Evolutionary conservation across 2,329 filamentous ascomycete genomes (phyloP).

Genomic region (Neurospora sp.): DNA sequence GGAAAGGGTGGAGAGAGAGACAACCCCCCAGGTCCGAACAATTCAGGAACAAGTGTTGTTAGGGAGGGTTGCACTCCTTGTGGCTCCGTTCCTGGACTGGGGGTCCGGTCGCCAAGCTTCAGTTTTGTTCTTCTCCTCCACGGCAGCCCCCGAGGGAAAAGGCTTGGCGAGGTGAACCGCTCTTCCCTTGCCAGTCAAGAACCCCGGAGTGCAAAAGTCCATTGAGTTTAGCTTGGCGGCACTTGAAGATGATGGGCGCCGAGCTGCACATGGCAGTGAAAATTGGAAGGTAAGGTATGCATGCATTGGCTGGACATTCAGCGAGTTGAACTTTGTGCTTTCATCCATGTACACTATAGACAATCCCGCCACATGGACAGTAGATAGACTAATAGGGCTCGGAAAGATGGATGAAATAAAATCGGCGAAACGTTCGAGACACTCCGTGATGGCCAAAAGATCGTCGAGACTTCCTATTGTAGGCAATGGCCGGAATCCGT

Average conservation of each 20-base stretch:
- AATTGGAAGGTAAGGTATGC: background rate
- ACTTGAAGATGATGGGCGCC: background rate
- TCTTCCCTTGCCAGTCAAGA: background rate
- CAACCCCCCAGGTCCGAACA: constrained; percentile 2
- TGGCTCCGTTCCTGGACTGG: background rate
- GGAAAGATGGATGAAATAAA: background rate
- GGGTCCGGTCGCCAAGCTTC: background rate
- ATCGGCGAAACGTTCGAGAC: background rate
- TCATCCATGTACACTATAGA: background rate
- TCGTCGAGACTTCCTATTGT: background rate
- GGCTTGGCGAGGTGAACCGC: background rate
- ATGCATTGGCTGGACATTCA: background rate
- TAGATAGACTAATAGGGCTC: background rate
- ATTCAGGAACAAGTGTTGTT: constrained; percentile 6
- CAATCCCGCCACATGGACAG: background rate
- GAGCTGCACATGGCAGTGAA: background rate
- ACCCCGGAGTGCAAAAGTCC: background rate
- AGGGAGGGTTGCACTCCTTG: background rate
- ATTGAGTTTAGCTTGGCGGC: background rate
- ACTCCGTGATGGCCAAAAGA: background rate
- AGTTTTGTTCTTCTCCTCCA: background rate
- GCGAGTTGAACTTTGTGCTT: background rate
- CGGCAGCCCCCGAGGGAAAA: background rate
- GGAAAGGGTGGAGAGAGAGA: background rate
- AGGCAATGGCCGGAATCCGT: background rate